Base-by-base conservation (phyloP, 208 protist species). In the Leptomonas seymouri region DNA sequence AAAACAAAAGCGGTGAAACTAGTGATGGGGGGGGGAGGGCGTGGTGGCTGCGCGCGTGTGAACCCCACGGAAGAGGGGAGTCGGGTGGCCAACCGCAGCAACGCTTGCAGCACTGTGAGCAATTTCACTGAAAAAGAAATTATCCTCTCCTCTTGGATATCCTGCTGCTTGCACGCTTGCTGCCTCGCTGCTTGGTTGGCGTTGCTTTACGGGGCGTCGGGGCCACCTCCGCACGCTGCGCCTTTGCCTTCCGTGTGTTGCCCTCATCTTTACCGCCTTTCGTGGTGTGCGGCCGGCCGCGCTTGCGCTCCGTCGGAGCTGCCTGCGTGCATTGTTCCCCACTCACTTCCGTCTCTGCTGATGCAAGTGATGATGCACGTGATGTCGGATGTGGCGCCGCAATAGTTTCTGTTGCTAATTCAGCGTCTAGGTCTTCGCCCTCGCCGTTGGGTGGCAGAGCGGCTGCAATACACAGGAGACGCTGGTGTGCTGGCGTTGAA, bases 111-210 rank as follows among this genome's bases (percentile, higher is more conserved):
- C n/a, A n/a, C n/a, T n/a, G n/a, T n/a, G n/a, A n/a, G n/a, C n/a
- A n/a, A n/a, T n/a, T 9, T 16, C 67, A 58, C 25, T 65, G 14
- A 64, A n/a, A 44, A 39, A 34, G 30, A 61, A 56, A 61, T 60
- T 21, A 67, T 7, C 49, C 34, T 30, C 30, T 53, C 27, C 58
- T 67, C 25, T 49, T 55, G 0, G 50, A 36, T 31, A 34, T 58
- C 20, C n/a, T 67, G 25, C 0, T 44, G 25, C 18, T 51, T 21
- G 27, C 30, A 1, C 62, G 62, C 21, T 41, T 56, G 39, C 34
- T n/a, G 31, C 41, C 9, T 6, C 34, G 53, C 28, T 9, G 49
- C 44, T 7, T 67, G 57, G 21, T 20, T 7, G 39, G 36, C 1
- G 44, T 20, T 3, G 42, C 11, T 27, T 51, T 54, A 11, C 16